A percentile compares a stretch with the other conserved stretches of the same genome.
phyloP scores from a whole-genome alignment of 2,329 filamentous ascomycete species.

The Madurella fahalii region DNA sequence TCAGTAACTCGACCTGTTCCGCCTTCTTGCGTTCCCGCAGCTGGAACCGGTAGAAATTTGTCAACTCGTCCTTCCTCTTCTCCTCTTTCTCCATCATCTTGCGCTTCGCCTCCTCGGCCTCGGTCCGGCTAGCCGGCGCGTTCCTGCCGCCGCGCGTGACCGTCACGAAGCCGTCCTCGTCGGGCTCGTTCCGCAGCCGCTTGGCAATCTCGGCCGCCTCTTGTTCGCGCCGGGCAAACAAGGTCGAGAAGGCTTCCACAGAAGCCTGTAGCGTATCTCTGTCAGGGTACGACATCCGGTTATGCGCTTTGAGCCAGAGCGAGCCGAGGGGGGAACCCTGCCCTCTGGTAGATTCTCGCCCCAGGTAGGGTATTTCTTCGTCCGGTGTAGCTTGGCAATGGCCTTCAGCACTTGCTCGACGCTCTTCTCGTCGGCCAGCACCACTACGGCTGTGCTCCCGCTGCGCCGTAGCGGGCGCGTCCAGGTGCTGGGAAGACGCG shows the following conservation, averaged over 20 bases:
- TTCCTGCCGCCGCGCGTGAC: constrained; percentile 74
- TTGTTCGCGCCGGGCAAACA: constrained; percentile 70
- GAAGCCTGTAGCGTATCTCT: constrained; percentile 62
- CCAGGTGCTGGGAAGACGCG: constrained; percentile 68
- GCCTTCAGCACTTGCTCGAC: constrained; percentile 74
- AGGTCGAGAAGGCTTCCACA: constrained; percentile 80
- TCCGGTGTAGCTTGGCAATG: constrained; percentile 57
- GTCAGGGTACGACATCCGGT: constrained; percentile 67
- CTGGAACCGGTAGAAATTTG: constrained; percentile 83
- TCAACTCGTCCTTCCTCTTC: constrained; percentile 58
- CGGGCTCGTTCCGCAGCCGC: constrained; percentile 70
- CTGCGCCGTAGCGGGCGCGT: constrained; percentile 64
- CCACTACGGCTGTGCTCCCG: constrained; percentile 73
- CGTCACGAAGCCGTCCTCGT: constrained; percentile 94
- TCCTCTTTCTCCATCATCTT: constrained; percentile 62
- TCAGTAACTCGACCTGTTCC: constrained; percentile 64
- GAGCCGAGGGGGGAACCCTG: constrained; percentile 56
- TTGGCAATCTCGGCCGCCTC: constrained; percentile 59
- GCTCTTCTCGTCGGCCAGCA: constrained; percentile 79
- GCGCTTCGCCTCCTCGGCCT: constrained; percentile 56
- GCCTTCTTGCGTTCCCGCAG: constrained; percentile 73
- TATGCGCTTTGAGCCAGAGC: constrained; percentile 60
- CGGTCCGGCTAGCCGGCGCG: constrained; percentile 70
- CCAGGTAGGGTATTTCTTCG: constrained; percentile 64
- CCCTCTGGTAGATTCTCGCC: constrained; percentile 58